Conservation (phyloP, 257 asterid species). For the Pogostemon cablin region DNA sequence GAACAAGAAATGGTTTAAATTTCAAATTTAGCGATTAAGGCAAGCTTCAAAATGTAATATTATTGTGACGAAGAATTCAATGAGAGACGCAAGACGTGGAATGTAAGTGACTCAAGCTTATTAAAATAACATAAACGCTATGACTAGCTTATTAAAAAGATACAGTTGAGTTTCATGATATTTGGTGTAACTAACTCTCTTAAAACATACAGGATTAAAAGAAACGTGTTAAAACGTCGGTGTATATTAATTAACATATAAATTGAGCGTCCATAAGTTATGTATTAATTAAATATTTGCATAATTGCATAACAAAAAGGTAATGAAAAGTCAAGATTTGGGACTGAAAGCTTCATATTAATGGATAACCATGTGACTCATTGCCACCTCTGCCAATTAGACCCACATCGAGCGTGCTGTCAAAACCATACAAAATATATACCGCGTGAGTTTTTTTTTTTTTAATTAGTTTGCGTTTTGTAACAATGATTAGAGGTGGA, state of each 20-base stretch:
- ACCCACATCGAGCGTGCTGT: background rate
- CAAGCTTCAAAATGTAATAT: too few relatives aligned
- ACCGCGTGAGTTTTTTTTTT: too few relatives aligned
- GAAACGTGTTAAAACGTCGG: background rate
- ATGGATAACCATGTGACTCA: conserved; percentile 44
- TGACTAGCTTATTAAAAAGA: background rate
- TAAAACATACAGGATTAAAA: background rate
- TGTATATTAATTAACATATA: background rate
- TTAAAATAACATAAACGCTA: background rate
- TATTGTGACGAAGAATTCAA: too few relatives aligned
- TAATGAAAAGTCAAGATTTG: conserved; percentile 21
- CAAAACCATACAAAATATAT: too few relatives aligned
- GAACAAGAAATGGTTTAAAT: too few relatives aligned
- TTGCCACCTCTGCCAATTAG: conserved; percentile 34
- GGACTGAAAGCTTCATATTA: conserved; percentile 6
- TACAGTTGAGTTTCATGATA: background rate
- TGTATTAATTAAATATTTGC: background rate
- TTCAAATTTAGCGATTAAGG: too few relatives aligned
- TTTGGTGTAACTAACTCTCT: background rate
- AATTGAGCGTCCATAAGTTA: background rate
- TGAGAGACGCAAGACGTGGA: too few relatives aligned
- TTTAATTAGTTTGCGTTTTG: too few relatives aligned
- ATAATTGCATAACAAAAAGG: background rate
- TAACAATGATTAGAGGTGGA: too few relatives aligned
- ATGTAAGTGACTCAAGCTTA: too few relatives aligned